Evolutionary conservation across 1,284 basidiomycete genomes (phyloP).

Genomic region (Mycena citricolor): DNA sequence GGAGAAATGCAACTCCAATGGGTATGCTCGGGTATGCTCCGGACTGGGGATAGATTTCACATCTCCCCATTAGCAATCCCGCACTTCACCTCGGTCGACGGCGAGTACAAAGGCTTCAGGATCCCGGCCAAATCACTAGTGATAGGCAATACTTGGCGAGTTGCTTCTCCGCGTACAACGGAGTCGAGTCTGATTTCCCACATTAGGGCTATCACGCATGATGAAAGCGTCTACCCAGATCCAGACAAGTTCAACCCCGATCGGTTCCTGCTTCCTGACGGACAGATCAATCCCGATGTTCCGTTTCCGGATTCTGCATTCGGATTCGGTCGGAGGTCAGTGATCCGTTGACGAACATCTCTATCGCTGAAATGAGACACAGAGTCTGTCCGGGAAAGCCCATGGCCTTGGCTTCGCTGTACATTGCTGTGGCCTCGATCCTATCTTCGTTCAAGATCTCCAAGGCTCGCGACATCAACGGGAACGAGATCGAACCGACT

Average conservation of each 20-base stretch:
- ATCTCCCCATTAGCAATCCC: neutral
- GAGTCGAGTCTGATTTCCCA: slow-evolving; percentile 1
- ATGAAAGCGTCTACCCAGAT: slow-evolving; percentile 29
- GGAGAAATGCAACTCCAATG: slow-evolving; percentile 29
- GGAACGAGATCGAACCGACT: slow-evolving; percentile 28
- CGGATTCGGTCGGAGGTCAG: slow-evolving; percentile 25
- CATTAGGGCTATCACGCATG: slow-evolving; percentile 30
- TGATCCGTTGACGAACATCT: neutral
- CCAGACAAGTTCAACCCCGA: slow-evolving; percentile 35
- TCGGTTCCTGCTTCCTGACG: slow-evolving; percentile 29
- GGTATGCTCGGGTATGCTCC: too few relatives aligned
- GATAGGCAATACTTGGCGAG: slow-evolving; percentile 8
- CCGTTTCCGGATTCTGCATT: slow-evolving; percentile 24
- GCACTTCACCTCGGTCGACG: slow-evolving; percentile 5
- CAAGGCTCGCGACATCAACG: slow-evolving; percentile 27
- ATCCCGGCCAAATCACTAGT: slow-evolving; percentile 11
- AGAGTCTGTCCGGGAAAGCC: slow-evolving; percentile 28
- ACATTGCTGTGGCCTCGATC: slow-evolving; percentile 27
- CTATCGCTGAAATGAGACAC: slow-evolving; percentile 3
- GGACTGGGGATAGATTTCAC: too few relatives aligned
- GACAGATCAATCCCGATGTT: slow-evolving; percentile 24
- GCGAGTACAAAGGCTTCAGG: slow-evolving; percentile 8
- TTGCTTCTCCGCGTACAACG: neutral
- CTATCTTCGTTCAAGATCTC: slow-evolving; percentile 28
- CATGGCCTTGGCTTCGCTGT: slow-evolving; percentile 25